Conservation (phyloP, 2,329 filamentous ascomycete species). For the Bimuria novae-zelandiae region DNA sequence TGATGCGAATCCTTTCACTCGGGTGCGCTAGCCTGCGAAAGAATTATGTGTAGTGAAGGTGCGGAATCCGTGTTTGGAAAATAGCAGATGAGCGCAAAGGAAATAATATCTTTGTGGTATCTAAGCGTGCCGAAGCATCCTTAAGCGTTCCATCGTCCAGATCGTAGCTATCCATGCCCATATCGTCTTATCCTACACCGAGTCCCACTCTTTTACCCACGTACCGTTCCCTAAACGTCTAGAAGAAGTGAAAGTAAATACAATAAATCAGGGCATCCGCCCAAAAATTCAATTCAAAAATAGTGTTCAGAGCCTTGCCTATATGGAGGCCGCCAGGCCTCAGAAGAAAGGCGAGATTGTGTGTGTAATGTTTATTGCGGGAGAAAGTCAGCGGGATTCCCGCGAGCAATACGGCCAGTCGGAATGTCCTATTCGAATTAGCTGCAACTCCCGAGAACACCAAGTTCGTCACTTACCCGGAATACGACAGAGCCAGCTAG, state of each 20-base stretch:
- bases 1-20: background rate
- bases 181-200: constrained; percentile 7
- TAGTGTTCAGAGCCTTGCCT: background rate
- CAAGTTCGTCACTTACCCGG: constrained; percentile 48
- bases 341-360: too few relatives aligned
- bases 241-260: constrained; percentile 2
- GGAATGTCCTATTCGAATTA: constrained; percentile 50
- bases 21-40: background rate
- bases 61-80: background rate
- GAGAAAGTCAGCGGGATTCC: constrained; percentile 50
- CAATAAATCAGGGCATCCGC: constrained; percentile 32
- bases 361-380: too few relatives aligned
- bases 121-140: background rate
- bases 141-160: constrained; percentile 3
- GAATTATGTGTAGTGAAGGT: background rate
- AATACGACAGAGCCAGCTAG: constrained; percentile 61
- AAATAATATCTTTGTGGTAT: background rate
- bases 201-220: background rate
- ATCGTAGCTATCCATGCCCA: background rate
- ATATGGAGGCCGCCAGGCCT: background rate
- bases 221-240: background rate
- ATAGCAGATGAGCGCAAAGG: background rate
- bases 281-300: constrained; percentile 16
- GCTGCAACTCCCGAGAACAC: constrained; percentile 3
- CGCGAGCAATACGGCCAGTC: constrained; percentile 52